phyloP scores from a whole-genome alignment of 768 basidiomycete genomes.

The Tricholoma matsutake region DNA sequence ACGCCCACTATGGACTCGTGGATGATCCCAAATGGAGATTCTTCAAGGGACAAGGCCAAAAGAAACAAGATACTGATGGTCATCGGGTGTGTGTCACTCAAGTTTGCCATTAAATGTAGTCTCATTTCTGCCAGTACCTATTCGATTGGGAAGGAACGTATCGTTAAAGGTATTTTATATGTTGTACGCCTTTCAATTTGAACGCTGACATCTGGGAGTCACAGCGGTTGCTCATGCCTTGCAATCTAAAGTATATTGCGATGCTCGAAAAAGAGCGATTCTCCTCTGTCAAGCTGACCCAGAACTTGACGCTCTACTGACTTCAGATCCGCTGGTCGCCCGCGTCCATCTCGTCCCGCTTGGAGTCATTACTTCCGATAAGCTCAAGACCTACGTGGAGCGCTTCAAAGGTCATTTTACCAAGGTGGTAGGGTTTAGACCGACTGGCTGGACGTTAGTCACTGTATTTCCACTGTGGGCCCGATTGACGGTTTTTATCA shows the following conservation, averaged over 20 bases:
- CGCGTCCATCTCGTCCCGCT: slow-evolving; percentile 87
- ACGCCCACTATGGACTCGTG: slow-evolving; percentile 49
- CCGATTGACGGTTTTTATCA: slow-evolving; percentile 22
- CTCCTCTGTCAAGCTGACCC: slow-evolving; percentile 82
- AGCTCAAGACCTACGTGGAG: slow-evolving; percentile 72
- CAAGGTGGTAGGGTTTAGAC: slow-evolving; percentile 78
- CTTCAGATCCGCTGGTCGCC: slow-evolving; percentile 69
- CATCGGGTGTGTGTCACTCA: slow-evolving; percentile 54
- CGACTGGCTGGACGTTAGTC: slow-evolving; percentile 96
- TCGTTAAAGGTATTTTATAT: slow-evolving; percentile 75
- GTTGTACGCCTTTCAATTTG: not conserved
- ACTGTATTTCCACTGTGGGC: not conserved
- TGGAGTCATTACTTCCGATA: slow-evolving; percentile 68
- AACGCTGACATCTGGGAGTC: not conserved
- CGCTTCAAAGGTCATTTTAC: slow-evolving; percentile 70
- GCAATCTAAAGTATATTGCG: slow-evolving; percentile 83
- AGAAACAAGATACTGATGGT: slow-evolving; percentile 52
- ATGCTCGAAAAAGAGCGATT: slow-evolving; percentile 77
- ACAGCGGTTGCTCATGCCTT: slow-evolving; percentile 84
- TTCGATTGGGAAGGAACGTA: slow-evolving; percentile 95
- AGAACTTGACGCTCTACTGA: slow-evolving; percentile 77
- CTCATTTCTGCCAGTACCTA: slow-evolving; percentile 63
- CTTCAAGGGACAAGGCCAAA: slow-evolving; percentile 33
- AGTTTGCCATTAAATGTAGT: not conserved
- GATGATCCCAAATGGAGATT: slow-evolving; percentile 32